Evolutionary conservation across 495 filamentous ascomycete genomes (phyloP).

Genomic region (Penicillium crystallinum): DNA sequence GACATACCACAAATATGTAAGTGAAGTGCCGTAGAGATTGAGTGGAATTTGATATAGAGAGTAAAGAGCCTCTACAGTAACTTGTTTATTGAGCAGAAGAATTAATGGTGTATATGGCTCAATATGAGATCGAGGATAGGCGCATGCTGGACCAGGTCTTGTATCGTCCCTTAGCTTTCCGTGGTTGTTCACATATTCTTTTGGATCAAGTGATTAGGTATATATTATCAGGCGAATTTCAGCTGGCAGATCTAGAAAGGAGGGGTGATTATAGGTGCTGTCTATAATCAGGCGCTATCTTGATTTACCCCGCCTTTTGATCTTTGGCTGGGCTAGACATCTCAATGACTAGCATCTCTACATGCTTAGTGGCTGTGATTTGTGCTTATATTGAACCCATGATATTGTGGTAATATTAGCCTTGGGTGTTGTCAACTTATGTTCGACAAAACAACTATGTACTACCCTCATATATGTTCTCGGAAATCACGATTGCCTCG

Average conservation of each 20-base stretch:
- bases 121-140: slow-evolving; percentile 9
- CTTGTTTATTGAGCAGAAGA: slow-evolving; percentile 16
- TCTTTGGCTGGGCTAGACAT: not conserved
- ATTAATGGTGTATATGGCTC: slow-evolving; percentile 14
- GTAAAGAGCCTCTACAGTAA: slow-evolving; percentile 15
- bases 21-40: slow-evolving; percentile 9
- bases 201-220: slow-evolving; percentile 9
- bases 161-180: slow-evolving; percentile 2
- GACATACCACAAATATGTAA: slow-evolving; percentile 16
- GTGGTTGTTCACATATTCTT: slow-evolving; percentile 14
- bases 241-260: slow-evolving; percentile 5
- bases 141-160: slow-evolving; percentile 6
- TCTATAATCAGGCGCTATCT: too few species aligned
- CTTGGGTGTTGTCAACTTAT: too few species aligned
- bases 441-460: too few species aligned
- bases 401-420: too few species aligned
- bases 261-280: not conserved
- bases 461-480: too few species aligned
- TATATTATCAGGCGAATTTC: slow-evolving; percentile 17
- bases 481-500: too few species aligned
- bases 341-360: not conserved
- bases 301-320: not conserved
- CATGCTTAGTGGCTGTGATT: not conserved
- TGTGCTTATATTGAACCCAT: too few species aligned
- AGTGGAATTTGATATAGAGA: slow-evolving; percentile 16